Percentiles rank a stretch among this genome's conserved stretches.
These are phyloP conservation scores for Neonectria faginata DNA, from an alignment of 2,329 filamentous ascomycete genomes.

Conservation along the genomic window DNA sequence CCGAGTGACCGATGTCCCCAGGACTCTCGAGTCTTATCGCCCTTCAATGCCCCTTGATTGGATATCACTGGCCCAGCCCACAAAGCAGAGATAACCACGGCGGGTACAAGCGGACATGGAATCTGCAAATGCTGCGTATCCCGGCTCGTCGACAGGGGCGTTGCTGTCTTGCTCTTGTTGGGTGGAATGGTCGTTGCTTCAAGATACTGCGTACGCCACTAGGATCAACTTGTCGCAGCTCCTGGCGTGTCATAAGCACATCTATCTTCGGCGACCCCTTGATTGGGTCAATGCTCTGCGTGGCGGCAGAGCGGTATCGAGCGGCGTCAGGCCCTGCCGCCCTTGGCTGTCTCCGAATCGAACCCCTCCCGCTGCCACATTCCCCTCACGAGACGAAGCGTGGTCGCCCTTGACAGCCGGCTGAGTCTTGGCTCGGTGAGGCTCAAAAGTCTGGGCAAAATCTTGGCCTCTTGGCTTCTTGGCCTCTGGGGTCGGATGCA, in stretches of 20 bases:
- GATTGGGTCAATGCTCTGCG: constrained; percentile 33
- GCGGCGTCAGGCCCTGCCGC: constrained; percentile 6
- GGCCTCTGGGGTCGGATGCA: constrained; percentile 19
- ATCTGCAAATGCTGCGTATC: constrained; percentile 21
- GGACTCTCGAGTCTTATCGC: constrained; percentile 13
- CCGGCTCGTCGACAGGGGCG: constrained; percentile 27
- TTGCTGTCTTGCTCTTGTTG: constrained; percentile 1
- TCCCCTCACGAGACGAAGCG: background rate
- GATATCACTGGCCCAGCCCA: constrained; percentile 2
- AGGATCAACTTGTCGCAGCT: constrained; percentile 15
- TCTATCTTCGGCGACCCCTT: constrained; percentile 40
- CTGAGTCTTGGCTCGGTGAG: constrained; percentile 25
- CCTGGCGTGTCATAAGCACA: constrained; percentile 10
- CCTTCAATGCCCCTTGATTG: constrained; percentile 28
- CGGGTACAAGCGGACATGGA: constrained; percentile 17
- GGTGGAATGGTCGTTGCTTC: constrained; percentile 3
- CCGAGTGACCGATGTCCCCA: constrained; percentile 1
- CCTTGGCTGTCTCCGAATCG: background rate
- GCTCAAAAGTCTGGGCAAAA: constrained; percentile 23
- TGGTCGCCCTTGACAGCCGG: constrained; percentile 9
- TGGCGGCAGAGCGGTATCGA: constrained; percentile 21
- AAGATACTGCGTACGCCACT: constrained; percentile 12
- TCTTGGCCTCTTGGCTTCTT: constrained; percentile 8
- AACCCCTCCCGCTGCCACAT: background rate
- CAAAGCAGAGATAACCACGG: constrained; percentile 11